Conservation (phyloP, 768 basidiomycete species). For the Calocybe indica region DNA sequence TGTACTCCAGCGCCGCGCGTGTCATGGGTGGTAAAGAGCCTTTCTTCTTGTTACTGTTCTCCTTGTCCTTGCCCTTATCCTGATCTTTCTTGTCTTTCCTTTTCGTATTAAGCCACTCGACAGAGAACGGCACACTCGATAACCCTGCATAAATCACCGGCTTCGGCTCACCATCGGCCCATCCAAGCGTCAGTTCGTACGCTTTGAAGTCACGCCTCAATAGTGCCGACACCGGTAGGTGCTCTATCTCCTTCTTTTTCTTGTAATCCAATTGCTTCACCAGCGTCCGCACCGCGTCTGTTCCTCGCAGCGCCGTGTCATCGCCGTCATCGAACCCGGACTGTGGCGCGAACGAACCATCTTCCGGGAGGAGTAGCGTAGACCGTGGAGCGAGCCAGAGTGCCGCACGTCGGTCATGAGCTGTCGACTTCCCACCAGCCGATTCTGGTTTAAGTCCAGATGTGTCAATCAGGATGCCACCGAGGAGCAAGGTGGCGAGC, state of each 20-base stretch:
- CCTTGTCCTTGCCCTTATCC: not conserved
- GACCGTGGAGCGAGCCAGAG: constrained; percentile 58
- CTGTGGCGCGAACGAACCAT: too few species aligned
- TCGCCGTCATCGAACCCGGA: too few species aligned
- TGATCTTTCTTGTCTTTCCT: constrained; percentile 16
- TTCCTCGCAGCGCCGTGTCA: too few species aligned
- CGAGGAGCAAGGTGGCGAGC: constrained; percentile 74
- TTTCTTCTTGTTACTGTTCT: not conserved
- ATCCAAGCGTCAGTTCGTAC: constrained; percentile 49
- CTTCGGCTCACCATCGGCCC: constrained; percentile 19
- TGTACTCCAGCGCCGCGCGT: constrained; percentile 9
- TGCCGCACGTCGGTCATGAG: constrained; percentile 59
- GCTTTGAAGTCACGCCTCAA: constrained; percentile 96
- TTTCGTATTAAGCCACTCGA: constrained; percentile 43
- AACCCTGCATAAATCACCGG: constrained; percentile 62
- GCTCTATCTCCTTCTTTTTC: not conserved
- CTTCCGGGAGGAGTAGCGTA: constrained; percentile 24
- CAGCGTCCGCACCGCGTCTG: not conserved
- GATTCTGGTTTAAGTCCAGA: constrained; percentile 48
- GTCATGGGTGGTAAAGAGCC: constrained; percentile 32
- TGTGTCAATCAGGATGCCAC: constrained; percentile 85
- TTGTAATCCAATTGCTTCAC: not conserved
- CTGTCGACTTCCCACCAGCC: constrained; percentile 68
- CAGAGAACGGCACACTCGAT: constrained; percentile 63
- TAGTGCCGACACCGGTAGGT: constrained; percentile 47